Percentiles rank a stretch among this genome's conserved stretches.
Evolutionary conservation across 192 early-diverging fungal genomes (phyloP).

Genomic region (Backusella australiensis): DNA sequence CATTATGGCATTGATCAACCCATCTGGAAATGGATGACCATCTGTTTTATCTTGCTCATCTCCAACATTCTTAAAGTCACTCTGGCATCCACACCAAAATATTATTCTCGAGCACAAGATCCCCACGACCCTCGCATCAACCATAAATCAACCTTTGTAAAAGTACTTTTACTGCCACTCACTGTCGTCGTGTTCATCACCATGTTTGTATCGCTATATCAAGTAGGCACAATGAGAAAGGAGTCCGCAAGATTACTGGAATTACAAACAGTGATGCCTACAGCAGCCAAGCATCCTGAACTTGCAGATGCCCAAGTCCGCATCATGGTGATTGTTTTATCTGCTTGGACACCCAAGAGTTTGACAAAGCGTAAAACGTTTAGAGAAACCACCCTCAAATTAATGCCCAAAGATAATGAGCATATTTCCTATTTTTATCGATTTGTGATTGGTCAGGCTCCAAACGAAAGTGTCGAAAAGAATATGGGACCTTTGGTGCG

Average conservation of each 20-base stretch:
- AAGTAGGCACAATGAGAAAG: constrained; percentile 43
- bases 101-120: constrained; percentile 25
- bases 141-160: constrained; percentile 36
- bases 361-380: constrained; percentile 43
- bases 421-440: constrained; percentile 46
- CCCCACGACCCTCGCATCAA: constrained; percentile 22
- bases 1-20: constrained; percentile 55
- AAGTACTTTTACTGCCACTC: constrained; percentile 45
- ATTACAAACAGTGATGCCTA: constrained; percentile 29
- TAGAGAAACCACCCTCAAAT: constrained; percentile 46
- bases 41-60: constrained; percentile 42
- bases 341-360: constrained; percentile 56
- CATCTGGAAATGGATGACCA: constrained; percentile 56
- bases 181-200: constrained; percentile 51
- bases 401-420: constrained; percentile 42
- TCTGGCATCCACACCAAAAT: constrained; percentile 31
- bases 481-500: constrained; percentile 46
- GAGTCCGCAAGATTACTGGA: constrained; percentile 21
- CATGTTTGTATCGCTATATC: constrained; percentile 47
- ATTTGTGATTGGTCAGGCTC: constrained; percentile 53
- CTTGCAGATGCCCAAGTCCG: constrained; percentile 36
- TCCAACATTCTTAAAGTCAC: constrained; percentile 40
- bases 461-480: constrained; percentile 36
- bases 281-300: constrained; percentile 21
- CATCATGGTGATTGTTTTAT: constrained; percentile 51